A percentile compares a stretch with the other conserved stretches of the same genome.
Evolutionary conservation across 2,329 filamentous ascomycete species (phyloP).

Genomic region (Aureobasidium subglaciale): DNA sequence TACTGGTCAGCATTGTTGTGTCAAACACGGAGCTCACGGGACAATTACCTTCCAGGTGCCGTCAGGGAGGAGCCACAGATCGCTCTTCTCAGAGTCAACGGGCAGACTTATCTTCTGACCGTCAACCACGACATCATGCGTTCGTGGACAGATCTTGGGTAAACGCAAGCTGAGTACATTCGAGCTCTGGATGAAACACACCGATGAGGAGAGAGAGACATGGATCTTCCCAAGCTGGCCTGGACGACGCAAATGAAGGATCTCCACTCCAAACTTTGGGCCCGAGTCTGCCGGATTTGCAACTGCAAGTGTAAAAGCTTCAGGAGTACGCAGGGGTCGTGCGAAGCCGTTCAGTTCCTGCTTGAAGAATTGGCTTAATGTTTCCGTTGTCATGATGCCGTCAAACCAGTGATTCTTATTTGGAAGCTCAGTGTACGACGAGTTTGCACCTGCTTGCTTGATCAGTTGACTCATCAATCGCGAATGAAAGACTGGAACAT

Average conservation of each 20-base stretch:
- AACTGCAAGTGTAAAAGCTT: conserved; percentile 42
- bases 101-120: neutral
- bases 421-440: conserved; percentile 44
- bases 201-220: conserved; percentile 28
- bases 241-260: conserved; percentile 44
- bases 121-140: conserved; percentile 8
- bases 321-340: conserved; percentile 19
- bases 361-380: conserved; percentile 44
- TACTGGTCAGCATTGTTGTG: neutral
- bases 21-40: neutral
- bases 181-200: conserved; percentile 34
- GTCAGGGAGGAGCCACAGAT: neutral
- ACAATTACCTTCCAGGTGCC: conserved; percentile 8
- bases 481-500: conserved; percentile 53
- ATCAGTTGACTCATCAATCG: conserved; percentile 46
- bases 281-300: conserved; percentile 48
- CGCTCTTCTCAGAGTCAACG: neutral
- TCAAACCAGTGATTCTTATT: conserved; percentile 48
- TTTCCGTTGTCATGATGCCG: conserved; percentile 47
- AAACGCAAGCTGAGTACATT: conserved; percentile 34
- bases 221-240: conserved; percentile 45
- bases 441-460: conserved; percentile 34
- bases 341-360: conserved; percentile 26
- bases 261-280: conserved; percentile 43
- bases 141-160: conserved; percentile 13